Base-by-base conservation (phyloP, 805 yeast species). In the Cyberlindnera veronae region DNA sequence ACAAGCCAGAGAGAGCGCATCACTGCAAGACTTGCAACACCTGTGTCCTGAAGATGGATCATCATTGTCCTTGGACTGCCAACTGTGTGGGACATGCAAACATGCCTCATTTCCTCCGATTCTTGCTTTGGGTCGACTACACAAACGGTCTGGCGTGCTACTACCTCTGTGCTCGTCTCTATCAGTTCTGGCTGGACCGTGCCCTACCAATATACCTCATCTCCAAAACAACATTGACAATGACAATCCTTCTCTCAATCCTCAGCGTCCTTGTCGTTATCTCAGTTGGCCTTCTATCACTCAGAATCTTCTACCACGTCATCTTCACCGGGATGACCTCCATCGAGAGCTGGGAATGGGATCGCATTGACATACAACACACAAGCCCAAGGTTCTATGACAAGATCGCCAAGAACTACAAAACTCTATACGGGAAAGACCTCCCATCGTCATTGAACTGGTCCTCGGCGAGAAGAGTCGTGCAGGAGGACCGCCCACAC, bases 61-160 rank as follows among this genome's bases (percentile, higher is more conserved):
- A 89, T 58, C 96, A 89, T 63, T 81, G 83, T 58, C 96, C 96
- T 0, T 90, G 96, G 96, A 87, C 95, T 0, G 75, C 77, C 60
- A 90, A 86, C 57, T 90, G 96, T 57, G 91, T 90, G 16, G 97
- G 97, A 0, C 79, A 77, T 56, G 60, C 62, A 0, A 90, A 90
- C 55, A 68, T 77, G 59, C 87, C 95, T 0, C 90, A 86, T 58
- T 90, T 90, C 57, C 53, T 84, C 46, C 67, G 96, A 39, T 90
- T 90, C 56, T 54, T 90, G 26, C 51, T 71, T 10, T 81, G 89
- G 84, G 81, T 85, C 2, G 58, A 75, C 16, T 54, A 71, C 24
- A 67, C 80, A 1, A 71, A 82, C 1, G 66, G 68, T 1, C 69
- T 64, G 47, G 74, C 79, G 0, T 55, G 74, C 9, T 50, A 60